Evolutionary conservation across 2,329 filamentous ascomycete genomes (phyloP), one percentile per base, ranked within the genome.

Genomic region (Verticillium longisporum): DNA sequence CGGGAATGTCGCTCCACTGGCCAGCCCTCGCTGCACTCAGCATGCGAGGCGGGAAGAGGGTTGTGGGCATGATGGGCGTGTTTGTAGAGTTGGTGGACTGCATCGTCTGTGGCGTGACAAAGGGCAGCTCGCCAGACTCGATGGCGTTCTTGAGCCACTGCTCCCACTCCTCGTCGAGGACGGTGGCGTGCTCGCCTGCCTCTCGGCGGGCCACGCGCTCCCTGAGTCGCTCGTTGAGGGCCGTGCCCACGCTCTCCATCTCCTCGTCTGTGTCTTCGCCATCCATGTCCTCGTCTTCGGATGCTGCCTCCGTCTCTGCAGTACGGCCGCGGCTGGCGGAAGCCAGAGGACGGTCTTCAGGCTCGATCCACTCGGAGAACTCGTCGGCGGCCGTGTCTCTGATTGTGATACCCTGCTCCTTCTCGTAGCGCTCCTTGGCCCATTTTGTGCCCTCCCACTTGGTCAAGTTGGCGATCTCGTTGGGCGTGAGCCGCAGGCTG

Each of bases 381-480:
- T 83, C 87, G 67, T 90, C 87, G 58, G 83, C 84, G 1, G 89
- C 88, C 6, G 90, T 92, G 70, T 94, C 90, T 56, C 77, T 74
- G 64, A 94, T 91, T 34, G 75, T 76, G 62, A 89, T 81, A 36
- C 86, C 86, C 68, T 92, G 88, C 69, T 93, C 90, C 61, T 83
- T 82, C 77, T 94, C 90, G 70, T 87, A 94, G 60, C 89, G 84
- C 70, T 92, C 88, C 70, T 92, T 88, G 63, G 90, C 90, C 90
- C 90, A 93, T 64, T 88, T 86, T 10, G 90, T 93, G 61, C 90
- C 90, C 76, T 93, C 90, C 90, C 90, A 94, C 69, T 90, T 88
- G 62, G 90, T 92, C 70, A 93, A 78, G 57, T 80, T 79, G 60
- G 85, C 80, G 66, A 94, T 91, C 71, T 94, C 90, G 67, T 79